Conservation (phyloP, 768 basidiomycete genomes). For the Xanthoconium stramineum region DNA sequence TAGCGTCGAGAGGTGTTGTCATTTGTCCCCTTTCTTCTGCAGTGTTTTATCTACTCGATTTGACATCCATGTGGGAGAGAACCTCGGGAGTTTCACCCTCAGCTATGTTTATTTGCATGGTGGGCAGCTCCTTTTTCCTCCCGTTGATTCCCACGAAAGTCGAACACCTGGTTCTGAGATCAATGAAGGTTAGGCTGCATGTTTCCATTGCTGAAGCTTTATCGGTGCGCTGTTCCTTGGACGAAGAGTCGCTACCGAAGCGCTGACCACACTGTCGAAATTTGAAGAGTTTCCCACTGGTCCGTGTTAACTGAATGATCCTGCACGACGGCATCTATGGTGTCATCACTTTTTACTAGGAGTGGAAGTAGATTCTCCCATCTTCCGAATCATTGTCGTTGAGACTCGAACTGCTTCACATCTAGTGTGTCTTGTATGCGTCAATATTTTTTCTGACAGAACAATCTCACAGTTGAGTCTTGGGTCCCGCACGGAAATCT, state of each 20-base stretch:
- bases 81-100: not conserved
- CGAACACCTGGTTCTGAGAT: not conserved
- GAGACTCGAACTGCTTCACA: no score
- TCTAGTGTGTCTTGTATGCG: not conserved
- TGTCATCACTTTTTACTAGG: no score
- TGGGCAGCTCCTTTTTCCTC: not conserved
- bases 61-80: constrained; percentile 13
- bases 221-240: not conserved
- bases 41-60: constrained; percentile 29
- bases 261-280: not conserved
- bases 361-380: no score
- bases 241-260: not conserved
- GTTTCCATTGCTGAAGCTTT: no score
- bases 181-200: not conserved
- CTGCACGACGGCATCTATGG: no score
- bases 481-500: not conserved
- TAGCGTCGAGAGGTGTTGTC: constrained; percentile 13
- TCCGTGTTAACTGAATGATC: no score
- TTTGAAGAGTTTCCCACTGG: not conserved
- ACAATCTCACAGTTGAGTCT: not conserved
- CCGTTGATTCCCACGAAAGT: no score
- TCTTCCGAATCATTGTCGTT: no score
- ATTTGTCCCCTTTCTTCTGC: constrained; percentile 10
- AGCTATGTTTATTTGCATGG: not conserved
- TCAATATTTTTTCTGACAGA: not conserved